phyloP scores from a whole-genome alignment of 495 filamentous ascomycete species.

The Aspergillus funiculosus region DNA sequence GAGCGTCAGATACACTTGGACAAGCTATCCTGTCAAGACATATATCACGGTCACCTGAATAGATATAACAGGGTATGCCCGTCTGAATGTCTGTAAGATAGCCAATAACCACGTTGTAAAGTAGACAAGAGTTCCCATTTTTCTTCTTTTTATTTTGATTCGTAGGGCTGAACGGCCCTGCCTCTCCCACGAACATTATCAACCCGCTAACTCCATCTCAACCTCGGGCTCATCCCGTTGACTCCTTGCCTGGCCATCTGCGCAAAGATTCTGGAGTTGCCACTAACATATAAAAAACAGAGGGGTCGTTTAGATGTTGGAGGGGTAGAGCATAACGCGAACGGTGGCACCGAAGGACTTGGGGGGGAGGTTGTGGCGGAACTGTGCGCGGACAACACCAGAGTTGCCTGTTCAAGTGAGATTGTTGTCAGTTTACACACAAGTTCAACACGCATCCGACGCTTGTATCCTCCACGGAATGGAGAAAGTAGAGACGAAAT shows the following conservation, averaged over 20 bases:
- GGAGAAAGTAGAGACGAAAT: too few relatives aligned
- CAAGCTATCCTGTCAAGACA: conserved; percentile 29
- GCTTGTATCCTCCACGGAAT: too few relatives aligned
- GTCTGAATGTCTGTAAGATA: conserved; percentile 22
- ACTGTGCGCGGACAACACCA: conserved; percentile 92
- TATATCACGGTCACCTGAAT: conserved; percentile 25
- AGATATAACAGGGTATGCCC: conserved; percentile 15
- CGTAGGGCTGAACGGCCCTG: conserved; percentile 44
- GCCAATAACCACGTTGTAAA: conserved; percentile 26
- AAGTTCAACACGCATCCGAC: too few relatives aligned
- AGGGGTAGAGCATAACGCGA: conserved; percentile 98
- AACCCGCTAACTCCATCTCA: conserved; percentile 45
- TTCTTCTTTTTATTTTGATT: conserved; percentile 36
- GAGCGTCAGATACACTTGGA: conserved; percentile 38
- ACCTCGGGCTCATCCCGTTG: conserved; percentile 40
- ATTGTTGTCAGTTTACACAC: not conserved
- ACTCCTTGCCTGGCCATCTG: conserved; percentile 43
- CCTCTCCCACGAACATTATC: conserved; percentile 45
- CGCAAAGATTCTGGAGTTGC: conserved; percentile 39
- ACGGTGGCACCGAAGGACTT: conserved; percentile 95
- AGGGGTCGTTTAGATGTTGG: conserved; percentile 40
- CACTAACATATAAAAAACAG: conserved; percentile 34
- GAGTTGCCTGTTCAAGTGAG: conserved; percentile 64
- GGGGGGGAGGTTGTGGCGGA: conserved; percentile 88
- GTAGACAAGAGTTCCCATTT: conserved; percentile 18